Evolutionary conservation across 2,329 filamentous ascomycete species (phyloP).

Genomic region (Aureobasidium sp.): DNA sequence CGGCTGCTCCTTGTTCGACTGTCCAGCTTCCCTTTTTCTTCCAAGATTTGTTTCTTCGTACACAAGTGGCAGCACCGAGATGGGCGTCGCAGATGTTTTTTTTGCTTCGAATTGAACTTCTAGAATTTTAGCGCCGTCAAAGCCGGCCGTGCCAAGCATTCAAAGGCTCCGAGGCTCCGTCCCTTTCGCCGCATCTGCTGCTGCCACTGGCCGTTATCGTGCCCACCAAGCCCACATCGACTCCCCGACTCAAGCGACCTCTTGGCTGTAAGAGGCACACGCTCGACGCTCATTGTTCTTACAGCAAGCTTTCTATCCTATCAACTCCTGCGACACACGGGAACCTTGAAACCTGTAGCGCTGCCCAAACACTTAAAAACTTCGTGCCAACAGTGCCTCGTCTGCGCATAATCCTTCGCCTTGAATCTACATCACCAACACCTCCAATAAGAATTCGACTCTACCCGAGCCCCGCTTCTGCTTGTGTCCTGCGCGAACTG

Average conservation of each 20-base stretch:
- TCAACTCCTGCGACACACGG: neutral
- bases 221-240: neutral
- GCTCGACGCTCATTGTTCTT: neutral
- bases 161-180: neutral
- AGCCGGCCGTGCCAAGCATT: slow-evolving; percentile 6
- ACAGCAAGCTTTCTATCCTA: neutral
- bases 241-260: neutral
- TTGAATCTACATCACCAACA: slow-evolving; percentile 8
- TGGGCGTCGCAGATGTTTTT: slow-evolving; percentile 10
- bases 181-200: neutral
- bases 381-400: neutral
- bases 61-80: neutral
- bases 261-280: neutral
- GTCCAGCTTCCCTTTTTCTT: neutral
- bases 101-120: slow-evolving; percentile 11
- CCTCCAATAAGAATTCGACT: slow-evolving; percentile 10
- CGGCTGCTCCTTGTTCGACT: neutral
- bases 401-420: slow-evolving; percentile 7
- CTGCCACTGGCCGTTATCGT: neutral
- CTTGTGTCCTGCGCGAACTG: slow-evolving; percentile 1
- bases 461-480: slow-evolving; percentile 12
- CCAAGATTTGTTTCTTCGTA: neutral
- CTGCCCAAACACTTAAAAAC: neutral
- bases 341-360: neutral
- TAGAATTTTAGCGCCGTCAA: slow-evolving; percentile 9